phyloP scores from a whole-genome alignment of 169 alveolate species.

The Cardiosporidium cionae region DNA sequence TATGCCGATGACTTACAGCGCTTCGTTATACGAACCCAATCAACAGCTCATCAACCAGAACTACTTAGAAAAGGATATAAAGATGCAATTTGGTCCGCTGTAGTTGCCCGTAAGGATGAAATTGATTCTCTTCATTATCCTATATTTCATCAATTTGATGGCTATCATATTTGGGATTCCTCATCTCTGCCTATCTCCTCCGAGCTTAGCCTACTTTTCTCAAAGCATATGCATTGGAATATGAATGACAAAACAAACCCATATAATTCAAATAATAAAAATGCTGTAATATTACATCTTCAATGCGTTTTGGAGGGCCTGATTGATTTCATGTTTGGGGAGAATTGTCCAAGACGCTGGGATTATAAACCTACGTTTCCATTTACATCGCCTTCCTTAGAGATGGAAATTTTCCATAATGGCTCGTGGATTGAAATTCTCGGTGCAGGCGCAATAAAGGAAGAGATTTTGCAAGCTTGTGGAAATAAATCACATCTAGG shows the following conservation, averaged over 20 bases:
- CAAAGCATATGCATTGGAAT: neutral
- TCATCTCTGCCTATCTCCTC: too few species aligned
- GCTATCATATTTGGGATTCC: slow-evolving; percentile 44
- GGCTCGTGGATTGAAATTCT: slow-evolving; percentile 69
- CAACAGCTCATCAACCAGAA: slow-evolving; percentile 61
- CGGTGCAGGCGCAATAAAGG: slow-evolving; percentile 73
- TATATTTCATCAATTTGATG: slow-evolving; percentile 71
- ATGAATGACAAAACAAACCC: slow-evolving; percentile 1
- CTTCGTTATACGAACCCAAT: slow-evolving; percentile 54
- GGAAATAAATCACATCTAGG: slow-evolving; percentile 35
- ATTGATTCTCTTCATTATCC: slow-evolving; percentile 74
- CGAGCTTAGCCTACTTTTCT: too few species aligned
- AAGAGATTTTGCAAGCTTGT: slow-evolving; percentile 42
- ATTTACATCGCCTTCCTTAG: slow-evolving; percentile 70
- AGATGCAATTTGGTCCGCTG: slow-evolving; percentile 52
- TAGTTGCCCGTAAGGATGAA: slow-evolving; percentile 70
- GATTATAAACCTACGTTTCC: slow-evolving; percentile 62
- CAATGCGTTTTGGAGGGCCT: slow-evolving; percentile 53
- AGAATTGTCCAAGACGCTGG: slow-evolving; percentile 64
- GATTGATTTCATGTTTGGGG: slow-evolving; percentile 52
- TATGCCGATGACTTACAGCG: slow-evolving; percentile 38
- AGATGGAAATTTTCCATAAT: slow-evolving; percentile 57
- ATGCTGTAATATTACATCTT: slow-evolving; percentile 47
- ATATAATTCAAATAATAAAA: slow-evolving; percentile 18
- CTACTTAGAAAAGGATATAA: slow-evolving; percentile 40